Evolutionary conservation across 225 moss, liverwort and hornwort genomes (phyloP).

Genomic region (Bryum argenteum): DNA sequence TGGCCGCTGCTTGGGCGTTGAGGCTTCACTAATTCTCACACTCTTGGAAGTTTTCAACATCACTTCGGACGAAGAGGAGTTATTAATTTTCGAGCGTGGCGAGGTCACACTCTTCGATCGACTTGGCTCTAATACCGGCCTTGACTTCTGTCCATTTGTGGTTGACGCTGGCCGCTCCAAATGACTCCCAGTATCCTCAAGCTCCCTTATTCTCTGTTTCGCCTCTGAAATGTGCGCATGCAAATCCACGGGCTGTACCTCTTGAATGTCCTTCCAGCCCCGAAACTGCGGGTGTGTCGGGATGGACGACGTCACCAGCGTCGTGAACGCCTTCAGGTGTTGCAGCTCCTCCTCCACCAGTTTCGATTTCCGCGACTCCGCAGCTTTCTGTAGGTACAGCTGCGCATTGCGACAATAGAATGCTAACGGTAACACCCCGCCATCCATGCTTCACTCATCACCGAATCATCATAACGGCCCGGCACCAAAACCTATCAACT

Average conservation of each 20-base stretch:
- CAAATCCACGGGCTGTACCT: constrained; percentile 55
- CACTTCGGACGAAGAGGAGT: constrained; percentile 25
- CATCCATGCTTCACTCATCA: constrained; percentile 70
- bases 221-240: constrained; percentile 49
- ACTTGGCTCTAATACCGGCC: constrained; percentile 15
- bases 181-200: constrained; percentile 36
- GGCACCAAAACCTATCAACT: constrained; percentile 15
- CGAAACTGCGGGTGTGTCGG: constrained; percentile 72
- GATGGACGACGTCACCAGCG: constrained; percentile 65
- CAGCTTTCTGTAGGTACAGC: constrained; percentile 69
- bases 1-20: constrained; percentile 22
- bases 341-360: constrained; percentile 65
- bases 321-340: constrained; percentile 71
- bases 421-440: constrained; percentile 67
- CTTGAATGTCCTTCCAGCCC: constrained; percentile 53
- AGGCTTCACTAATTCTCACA: constrained; percentile 29
- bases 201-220: constrained; percentile 57
- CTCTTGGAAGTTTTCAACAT: constrained; percentile 37
- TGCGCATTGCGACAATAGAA: constrained; percentile 82
- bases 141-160: constrained; percentile 33
- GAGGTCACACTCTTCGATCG: constrained; percentile 29
- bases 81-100: constrained; percentile 17
- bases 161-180: constrained; percentile 2
- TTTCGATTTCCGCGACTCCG: constrained; percentile 59
- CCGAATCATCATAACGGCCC: background rate